Evolutionary conservation across 2,329 filamentous ascomycete genomes (phyloP), one percentile per base, ranked within the genome.

Genomic region (Diaporthe sp.): DNA sequence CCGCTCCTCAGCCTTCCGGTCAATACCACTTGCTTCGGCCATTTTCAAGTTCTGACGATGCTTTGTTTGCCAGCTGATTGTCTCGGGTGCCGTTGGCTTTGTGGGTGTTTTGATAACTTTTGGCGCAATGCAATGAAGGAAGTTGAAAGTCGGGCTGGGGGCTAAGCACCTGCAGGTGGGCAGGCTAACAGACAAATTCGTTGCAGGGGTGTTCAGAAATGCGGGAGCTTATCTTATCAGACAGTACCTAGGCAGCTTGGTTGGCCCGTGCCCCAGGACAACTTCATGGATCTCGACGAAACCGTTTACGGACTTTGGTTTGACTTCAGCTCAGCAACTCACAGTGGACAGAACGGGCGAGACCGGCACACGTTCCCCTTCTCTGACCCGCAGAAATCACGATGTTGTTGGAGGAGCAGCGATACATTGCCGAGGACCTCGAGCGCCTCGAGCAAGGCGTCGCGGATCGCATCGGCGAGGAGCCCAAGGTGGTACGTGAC

Each of bases 361-460:
- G 44, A 35, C 25, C 39, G 56, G 27, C 35, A 13, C 13, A 42
- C n/a, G n/a, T 12, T 44, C 15, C 6, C 25, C 32, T 3, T 13
- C 10, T 27, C 17, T 44, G 44, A 63, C 19, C 63, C 22, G 12
- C 47, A 37, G n/a, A 22, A 27, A 19, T 66, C 78, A 85, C 58
- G 9, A 92, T 98, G 95, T 87, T 97, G 78, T 86, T 98, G 77
- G 97, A 99, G 87, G 96, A 98, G 79, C 94, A 98, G 85, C 91
- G 97, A 79, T 95, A 94, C 80, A 91, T 98, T 79, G 96, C 98
- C 80, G 97, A 99, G 90, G 97, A 99, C 85, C 87, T 99, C 68
- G 97, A 99, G 88, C 93, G 97, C 77, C 90, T 99, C 75, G 97
- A 99, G 85, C 95, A 98, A 83, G 97, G 94, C 71, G 93, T 98